Percentiles rank a stretch among this genome's conserved stretches.
These are phyloP conservation scores for Candida endomychidarum DNA, from an alignment of 805 yeast species.

Conservation along the genomic window DNA sequence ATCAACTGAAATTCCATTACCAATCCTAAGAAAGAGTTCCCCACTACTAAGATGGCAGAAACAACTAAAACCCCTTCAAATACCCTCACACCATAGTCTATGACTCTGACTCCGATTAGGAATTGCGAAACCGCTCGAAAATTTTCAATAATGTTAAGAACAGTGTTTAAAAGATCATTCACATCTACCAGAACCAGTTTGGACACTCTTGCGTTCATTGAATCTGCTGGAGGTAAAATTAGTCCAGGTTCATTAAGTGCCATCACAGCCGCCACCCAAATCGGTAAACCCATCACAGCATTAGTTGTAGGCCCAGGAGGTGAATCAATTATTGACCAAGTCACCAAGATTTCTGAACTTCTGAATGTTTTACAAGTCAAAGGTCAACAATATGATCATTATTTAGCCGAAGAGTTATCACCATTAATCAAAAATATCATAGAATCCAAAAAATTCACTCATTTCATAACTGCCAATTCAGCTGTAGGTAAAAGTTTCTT, in stretches of 20 bases:
- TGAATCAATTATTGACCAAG: slow-evolving; percentile 45
- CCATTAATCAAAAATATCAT: slow-evolving; percentile 59
- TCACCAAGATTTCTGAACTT: slow-evolving; percentile 54
- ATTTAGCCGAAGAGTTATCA: slow-evolving; percentile 77
- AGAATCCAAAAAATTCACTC: slow-evolving; percentile 50
- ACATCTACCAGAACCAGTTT: slow-evolving; percentile 32
- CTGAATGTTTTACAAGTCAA: slow-evolving; percentile 58
- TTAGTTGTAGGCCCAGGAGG: slow-evolving; percentile 66
- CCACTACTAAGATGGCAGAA: too few relatives aligned
- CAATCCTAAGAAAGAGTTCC: too few relatives aligned
- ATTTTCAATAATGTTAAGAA: not conserved
- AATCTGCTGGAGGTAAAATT: slow-evolving; percentile 54
- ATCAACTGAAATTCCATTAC: too few relatives aligned
- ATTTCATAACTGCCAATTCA: slow-evolving; percentile 79
- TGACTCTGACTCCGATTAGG: too few relatives aligned
- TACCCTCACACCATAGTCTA: too few relatives aligned
- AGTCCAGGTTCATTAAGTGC: slow-evolving; percentile 71
- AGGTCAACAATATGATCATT: slow-evolving; percentile 60
- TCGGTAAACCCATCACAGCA: slow-evolving; percentile 81
- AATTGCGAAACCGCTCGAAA: slow-evolving; percentile 7
- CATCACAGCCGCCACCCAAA: slow-evolving; percentile 70
- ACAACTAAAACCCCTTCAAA: too few relatives aligned
- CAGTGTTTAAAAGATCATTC: slow-evolving; percentile 41
- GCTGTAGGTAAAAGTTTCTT: slow-evolving; percentile 83
- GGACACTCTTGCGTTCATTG: slow-evolving; percentile 73